Percentiles rank a stretch among this genome's conserved stretches.
Conservation (phyloP, 371 early-diverging fungal genomes). For the Entomophthora muscae region DNA sequence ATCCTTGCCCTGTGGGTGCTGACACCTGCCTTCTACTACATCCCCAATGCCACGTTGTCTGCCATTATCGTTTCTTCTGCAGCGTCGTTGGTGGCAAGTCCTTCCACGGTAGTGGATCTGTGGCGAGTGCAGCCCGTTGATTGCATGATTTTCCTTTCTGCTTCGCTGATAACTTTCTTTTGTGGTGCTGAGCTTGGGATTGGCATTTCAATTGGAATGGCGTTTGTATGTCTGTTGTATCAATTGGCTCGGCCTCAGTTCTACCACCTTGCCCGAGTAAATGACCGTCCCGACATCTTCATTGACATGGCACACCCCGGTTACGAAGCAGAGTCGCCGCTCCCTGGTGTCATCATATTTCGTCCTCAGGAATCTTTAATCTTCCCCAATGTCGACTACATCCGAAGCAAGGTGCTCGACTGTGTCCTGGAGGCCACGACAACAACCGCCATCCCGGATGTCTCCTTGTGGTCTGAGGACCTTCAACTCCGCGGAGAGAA, state of each 20-base stretch:
- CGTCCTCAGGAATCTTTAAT: slow-evolving; percentile 42
- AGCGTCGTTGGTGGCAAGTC: slow-evolving; percentile 14
- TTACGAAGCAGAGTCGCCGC: slow-evolving; percentile 14
- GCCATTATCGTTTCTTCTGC: slow-evolving; percentile 61
- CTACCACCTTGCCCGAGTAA: slow-evolving; percentile 17
- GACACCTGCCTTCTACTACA: slow-evolving; percentile 65
- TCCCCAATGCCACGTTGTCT: slow-evolving; percentile 54
- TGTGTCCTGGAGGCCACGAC: slow-evolving; percentile 11
- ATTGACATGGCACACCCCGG: slow-evolving; percentile 9
- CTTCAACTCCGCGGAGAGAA: slow-evolving; percentile 10
- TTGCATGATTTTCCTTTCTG: slow-evolving; percentile 21
- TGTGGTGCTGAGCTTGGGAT: slow-evolving; percentile 48
- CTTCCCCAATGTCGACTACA: slow-evolving; percentile 46
- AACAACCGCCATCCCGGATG: slow-evolving; percentile 8
- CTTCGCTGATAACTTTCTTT: slow-evolving; percentile 40
- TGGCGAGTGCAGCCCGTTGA: slow-evolving; percentile 28
- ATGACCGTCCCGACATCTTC: slow-evolving; percentile 12
- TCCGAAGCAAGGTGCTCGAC: slow-evolving; percentile 16
- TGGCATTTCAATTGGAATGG: slow-evolving; percentile 35
- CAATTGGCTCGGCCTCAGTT: slow-evolving; percentile 49
- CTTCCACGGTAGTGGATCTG: slow-evolving; percentile 12
- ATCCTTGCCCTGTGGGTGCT: slow-evolving; percentile 52
- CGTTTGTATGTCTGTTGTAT: slow-evolving; percentile 36
- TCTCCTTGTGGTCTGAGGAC: slow-evolving; percentile 15
- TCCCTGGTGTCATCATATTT: slow-evolving; percentile 38